These are phyloP conservation scores for Eucalyptus regnans DNA, from an alignment of 345 rosid genomes.

Conservation along the genomic window DNA sequence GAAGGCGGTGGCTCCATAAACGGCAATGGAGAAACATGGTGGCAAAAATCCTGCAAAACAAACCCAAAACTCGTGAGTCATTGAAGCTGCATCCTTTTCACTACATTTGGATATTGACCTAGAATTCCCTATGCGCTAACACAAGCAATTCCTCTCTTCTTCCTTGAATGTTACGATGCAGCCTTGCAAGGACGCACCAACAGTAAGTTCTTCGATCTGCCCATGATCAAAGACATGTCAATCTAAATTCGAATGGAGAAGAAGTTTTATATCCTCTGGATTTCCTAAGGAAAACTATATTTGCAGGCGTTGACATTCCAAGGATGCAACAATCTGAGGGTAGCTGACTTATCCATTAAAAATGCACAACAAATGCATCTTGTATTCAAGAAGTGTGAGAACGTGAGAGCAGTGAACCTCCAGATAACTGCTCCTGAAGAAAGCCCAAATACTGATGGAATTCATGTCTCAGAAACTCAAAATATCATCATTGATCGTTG, in stretches of 20 bases:
- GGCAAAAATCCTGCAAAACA: slow-evolving; percentile 79
- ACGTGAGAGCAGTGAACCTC: slow-evolving; percentile 47
- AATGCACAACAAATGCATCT: slow-evolving; percentile 91
- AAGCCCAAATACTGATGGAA: slow-evolving; percentile 96
- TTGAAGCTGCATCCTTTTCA: background rate
- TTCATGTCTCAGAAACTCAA: slow-evolving; percentile 55
- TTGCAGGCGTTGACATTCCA: slow-evolving; percentile 65
- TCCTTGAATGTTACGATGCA: slow-evolving; percentile 7
- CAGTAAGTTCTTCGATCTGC: background rate
- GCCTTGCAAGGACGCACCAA: slow-evolving; percentile 82
- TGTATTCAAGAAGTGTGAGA: slow-evolving; percentile 28
- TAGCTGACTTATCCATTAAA: slow-evolving; percentile 36
- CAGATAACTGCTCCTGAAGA: slow-evolving; percentile 44
- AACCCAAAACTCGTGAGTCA: slow-evolving; percentile 35
- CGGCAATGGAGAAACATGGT: slow-evolving; percentile 78
- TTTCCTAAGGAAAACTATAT: background rate
- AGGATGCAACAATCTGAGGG: slow-evolving; percentile 39
- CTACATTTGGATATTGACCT: background rate
- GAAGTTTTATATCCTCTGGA: background rate
- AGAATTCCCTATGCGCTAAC: background rate
- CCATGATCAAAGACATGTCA: background rate
- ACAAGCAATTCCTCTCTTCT: background rate
- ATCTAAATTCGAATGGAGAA: background rate
- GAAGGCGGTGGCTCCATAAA: slow-evolving; percentile 76
- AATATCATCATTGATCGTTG: slow-evolving; percentile 48